phyloP scores from a whole-genome alignment of 441 rosid genomes.

The Gossypium laxum region DNA sequence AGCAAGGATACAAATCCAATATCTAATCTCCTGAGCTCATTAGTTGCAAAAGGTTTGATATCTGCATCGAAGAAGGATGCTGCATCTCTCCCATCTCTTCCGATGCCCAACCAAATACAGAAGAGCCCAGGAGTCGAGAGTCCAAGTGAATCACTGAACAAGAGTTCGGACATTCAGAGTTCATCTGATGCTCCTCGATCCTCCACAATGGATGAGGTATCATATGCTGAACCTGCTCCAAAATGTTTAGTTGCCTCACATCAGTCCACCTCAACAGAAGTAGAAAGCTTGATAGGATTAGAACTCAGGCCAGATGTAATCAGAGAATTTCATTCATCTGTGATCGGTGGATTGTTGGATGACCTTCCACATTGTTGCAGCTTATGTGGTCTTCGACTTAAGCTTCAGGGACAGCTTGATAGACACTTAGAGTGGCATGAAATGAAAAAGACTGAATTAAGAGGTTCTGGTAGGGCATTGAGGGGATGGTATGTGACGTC shows the following conservation, averaged over 20 bases:
- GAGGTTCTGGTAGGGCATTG: constrained; percentile 23
- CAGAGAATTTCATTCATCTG: constrained; percentile 68
- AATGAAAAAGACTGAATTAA: constrained; percentile 31
- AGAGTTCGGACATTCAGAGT: constrained; percentile 23
- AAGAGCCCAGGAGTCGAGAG: constrained; percentile 20
- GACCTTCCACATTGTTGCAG: constrained; percentile 60
- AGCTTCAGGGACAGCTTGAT: constrained; percentile 50
- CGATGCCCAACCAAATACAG: constrained; percentile 27
- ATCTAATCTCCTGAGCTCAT: constrained; percentile 70
- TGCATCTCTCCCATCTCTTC: constrained; percentile 24
- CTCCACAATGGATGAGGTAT: constrained; percentile 25
- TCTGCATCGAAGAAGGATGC: constrained; percentile 57
- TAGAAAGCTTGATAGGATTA: constrained; percentile 52
- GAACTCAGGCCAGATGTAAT: constrained; percentile 65
- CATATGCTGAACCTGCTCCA: constrained; percentile 27
- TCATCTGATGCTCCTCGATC: constrained; percentile 20
- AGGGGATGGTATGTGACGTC: constrained; percentile 65
- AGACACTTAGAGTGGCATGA: constrained; percentile 74
- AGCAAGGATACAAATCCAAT: constrained; percentile 50
- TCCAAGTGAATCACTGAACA: constrained; percentile 24
- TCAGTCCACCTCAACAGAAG: constrained; percentile 24
- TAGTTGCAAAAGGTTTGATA: constrained; percentile 86
- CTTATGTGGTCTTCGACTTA: constrained; percentile 68
- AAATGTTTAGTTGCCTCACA: constrained; percentile 23
- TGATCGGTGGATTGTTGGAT: constrained; percentile 51